Percentiles rank a stretch among this genome's conserved stretches.
Evolutionary conservation across 108 stramenopile genomes (phyloP).

Genomic region (Bacterosira constricta): DNA sequence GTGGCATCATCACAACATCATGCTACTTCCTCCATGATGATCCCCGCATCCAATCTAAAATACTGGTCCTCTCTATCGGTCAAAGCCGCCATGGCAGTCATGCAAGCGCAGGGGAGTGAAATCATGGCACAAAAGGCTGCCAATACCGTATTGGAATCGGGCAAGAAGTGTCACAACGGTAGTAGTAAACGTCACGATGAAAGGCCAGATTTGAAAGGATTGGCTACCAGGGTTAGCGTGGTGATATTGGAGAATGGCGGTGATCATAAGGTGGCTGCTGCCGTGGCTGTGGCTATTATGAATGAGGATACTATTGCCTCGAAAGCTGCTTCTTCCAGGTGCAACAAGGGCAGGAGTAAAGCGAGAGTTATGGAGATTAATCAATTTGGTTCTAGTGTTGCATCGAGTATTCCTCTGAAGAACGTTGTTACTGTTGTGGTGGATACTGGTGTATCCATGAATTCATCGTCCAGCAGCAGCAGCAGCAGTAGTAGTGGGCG

Average conservation of each 20-base stretch:
- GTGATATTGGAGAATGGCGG: constrained; percentile 37
- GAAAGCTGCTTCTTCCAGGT: background rate
- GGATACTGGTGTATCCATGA: too few relatives aligned
- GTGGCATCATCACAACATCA: background rate
- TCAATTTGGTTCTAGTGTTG: too few relatives aligned
- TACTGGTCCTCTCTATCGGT: constrained; percentile 38
- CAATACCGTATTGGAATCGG: constrained; percentile 22
- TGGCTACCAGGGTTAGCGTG: constrained; percentile 27
- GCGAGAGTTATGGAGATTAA: too few relatives aligned
- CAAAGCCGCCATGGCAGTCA: constrained; percentile 33
- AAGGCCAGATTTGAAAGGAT: background rate
- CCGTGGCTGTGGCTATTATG: constrained; percentile 34
- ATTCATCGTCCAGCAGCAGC: background rate
- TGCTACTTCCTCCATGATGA: background rate
- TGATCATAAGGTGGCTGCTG: constrained; percentile 24
- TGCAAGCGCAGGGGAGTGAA: constrained; percentile 32
- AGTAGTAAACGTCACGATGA: background rate
- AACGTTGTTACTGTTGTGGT: too few relatives aligned
- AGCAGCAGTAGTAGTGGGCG: background rate
- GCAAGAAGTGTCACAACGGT: too few relatives aligned
- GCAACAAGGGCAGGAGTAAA: background rate
- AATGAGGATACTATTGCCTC: background rate
- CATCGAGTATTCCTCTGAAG: too few relatives aligned
- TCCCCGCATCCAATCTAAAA: background rate
- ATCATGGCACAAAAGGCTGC: constrained; percentile 22